phyloP scores from a whole-genome alignment of 306 rosid genomes.

The Phaseolus lunatus region DNA sequence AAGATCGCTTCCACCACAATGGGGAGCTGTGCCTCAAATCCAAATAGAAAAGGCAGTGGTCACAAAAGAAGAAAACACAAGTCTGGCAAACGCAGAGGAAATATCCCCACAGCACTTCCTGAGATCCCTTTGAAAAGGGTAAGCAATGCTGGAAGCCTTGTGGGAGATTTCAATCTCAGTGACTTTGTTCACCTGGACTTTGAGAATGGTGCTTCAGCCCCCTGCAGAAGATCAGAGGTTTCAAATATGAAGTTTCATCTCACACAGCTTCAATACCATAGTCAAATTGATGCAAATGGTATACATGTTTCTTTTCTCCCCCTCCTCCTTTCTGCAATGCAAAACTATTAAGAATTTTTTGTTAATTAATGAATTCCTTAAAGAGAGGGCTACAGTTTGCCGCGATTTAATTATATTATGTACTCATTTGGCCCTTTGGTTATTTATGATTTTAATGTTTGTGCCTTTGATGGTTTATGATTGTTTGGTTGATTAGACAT shows the following conservation, averaged over 20 bases:
- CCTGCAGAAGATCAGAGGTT: conserved; percentile 72
- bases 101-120: conserved; percentile 50
- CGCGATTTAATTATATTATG: conserved; percentile 1
- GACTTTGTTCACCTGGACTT: conserved; percentile 74
- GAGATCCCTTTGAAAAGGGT: conserved; percentile 56
- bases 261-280: conserved; percentile 76
- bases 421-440: conserved; percentile 17
- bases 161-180: conserved; percentile 55
- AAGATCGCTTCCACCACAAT: conserved; percentile 47
- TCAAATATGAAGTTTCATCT: conserved; percentile 72
- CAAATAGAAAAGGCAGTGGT: conserved; percentile 41
- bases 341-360: neutral
- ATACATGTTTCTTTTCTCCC: neutral
- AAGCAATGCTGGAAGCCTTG: conserved; percentile 56
- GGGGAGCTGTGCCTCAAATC: conserved; percentile 80
- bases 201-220: conserved; percentile 63
- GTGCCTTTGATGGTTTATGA: neutral
- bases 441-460: conserved; percentile 5
- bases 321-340: neutral
- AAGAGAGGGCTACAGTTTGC: neutral
- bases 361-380: neutral
- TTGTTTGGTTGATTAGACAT: neutral
- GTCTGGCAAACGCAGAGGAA: conserved; percentile 52
- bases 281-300: conserved; percentile 72
- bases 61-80: conserved; percentile 46